Evolutionary conservation across 1,284 basidiomycete genomes (phyloP).

Genomic region (Austroboletus niveus): DNA sequence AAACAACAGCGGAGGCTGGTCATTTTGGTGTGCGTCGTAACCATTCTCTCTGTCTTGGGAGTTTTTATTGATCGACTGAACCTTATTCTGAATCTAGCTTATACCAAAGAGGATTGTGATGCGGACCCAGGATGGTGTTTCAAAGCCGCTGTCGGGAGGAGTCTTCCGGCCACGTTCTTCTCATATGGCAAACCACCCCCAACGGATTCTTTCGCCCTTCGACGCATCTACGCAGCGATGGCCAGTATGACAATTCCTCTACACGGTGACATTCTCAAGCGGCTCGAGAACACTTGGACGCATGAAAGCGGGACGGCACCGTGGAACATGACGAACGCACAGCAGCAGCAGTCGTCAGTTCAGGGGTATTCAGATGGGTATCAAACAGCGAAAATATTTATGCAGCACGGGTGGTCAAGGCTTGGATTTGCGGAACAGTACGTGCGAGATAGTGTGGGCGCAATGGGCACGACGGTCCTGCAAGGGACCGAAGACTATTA

Average conservation of each 20-base stretch:
- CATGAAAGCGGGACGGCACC: background rate
- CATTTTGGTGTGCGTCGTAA: constrained; percentile 68
- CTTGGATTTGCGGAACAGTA: constrained; percentile 69
- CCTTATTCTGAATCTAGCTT: constrained; percentile 24
- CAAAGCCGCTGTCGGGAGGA: constrained; percentile 53
- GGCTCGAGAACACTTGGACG: background rate
- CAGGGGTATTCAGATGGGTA: constrained; percentile 66
- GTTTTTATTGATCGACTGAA: background rate
- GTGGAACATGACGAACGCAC: constrained; percentile 7
- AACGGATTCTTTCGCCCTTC: constrained; percentile 9
- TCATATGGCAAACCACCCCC: constrained; percentile 40
- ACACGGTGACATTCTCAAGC: constrained; percentile 15
- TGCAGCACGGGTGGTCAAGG: constrained; percentile 50
- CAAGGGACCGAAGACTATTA: constrained; percentile 14
- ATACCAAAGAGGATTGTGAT: constrained; percentile 59
- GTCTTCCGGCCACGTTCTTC: constrained; percentile 58
- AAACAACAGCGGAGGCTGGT: constrained; percentile 62
- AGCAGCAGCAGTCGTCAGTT: constrained; percentile 30
- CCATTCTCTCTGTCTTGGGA: background rate
- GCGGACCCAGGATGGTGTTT: constrained; percentile 69
- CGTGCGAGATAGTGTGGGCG: constrained; percentile 47
- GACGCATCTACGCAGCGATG: constrained; percentile 14
- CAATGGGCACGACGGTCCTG: constrained; percentile 20
- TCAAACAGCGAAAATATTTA: constrained; percentile 60
- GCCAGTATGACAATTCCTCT: constrained; percentile 12